Conservation (phyloP, 306 rosid genomes). For the Dicorynia guianensis region DNA sequence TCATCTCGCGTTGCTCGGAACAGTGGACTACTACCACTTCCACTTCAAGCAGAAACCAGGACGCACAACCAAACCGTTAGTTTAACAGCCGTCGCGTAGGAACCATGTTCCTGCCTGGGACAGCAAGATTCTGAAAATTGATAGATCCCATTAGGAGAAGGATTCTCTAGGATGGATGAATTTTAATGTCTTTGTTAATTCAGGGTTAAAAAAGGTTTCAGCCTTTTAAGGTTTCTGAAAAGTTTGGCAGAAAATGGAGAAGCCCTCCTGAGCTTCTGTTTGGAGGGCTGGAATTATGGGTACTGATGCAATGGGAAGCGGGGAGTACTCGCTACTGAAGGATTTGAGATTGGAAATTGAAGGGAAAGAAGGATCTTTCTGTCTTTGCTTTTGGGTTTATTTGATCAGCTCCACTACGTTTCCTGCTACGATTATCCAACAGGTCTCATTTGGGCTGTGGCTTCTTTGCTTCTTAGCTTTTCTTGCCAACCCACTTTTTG, state of each 20-base stretch:
- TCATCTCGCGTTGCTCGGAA: background rate
- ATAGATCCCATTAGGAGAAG: background rate
- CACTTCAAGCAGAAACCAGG: constrained; percentile 15
- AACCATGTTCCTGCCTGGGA: background rate
- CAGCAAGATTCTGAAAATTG: constrained; percentile 4
- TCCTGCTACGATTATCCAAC: constrained; percentile 68
- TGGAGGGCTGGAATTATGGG: constrained; percentile 44
- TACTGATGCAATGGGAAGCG: constrained; percentile 46
- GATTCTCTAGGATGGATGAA: too few species aligned
- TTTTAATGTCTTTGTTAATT: background rate
- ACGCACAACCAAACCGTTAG: constrained; percentile 49
- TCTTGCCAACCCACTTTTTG: constrained; percentile 4
- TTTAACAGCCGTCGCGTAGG: constrained; percentile 49
- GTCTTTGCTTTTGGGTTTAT: constrained; percentile 87
- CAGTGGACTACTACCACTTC: constrained; percentile 3
- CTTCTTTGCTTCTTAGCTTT: background rate
- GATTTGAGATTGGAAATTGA: constrained; percentile 70
- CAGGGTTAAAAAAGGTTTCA: constrained; percentile 18
- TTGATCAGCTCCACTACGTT: constrained; percentile 63
- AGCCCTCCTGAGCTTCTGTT: constrained; percentile 34
- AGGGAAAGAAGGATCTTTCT: constrained; percentile 57
- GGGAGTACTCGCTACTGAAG: constrained; percentile 63
- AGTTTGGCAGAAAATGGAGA: constrained; percentile 24
- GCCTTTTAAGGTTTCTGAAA: constrained; percentile 19
- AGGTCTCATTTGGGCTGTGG: constrained; percentile 51